Percentiles rank a stretch among this genome's conserved stretches.
phyloP scores from a whole-genome alignment of 352 stramenopile species.

The Plasmopara viticola region DNA sequence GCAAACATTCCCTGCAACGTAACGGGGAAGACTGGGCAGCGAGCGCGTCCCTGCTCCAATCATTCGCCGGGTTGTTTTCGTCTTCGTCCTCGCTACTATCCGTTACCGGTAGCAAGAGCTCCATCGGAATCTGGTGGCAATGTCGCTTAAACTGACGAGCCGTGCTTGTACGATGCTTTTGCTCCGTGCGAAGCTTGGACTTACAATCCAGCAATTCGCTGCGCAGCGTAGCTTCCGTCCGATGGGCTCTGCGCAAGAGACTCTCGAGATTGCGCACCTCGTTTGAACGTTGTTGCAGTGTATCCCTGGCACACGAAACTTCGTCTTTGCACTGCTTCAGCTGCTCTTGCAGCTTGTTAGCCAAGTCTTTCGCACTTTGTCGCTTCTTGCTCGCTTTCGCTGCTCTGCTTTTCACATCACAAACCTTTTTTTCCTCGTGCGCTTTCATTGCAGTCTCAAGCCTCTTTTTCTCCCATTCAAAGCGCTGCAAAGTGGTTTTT shows the following conservation, averaged over 20 bases:
- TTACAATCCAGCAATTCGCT: conserved; percentile 22
- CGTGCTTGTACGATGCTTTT: conserved; percentile 17
- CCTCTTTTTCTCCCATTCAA: conserved; percentile 28
- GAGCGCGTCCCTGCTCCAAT: conserved; percentile 3
- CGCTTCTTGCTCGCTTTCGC: conserved; percentile 25
- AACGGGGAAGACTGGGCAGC: neutral
- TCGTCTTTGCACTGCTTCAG: conserved; percentile 26
- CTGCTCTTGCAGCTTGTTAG: conserved; percentile 9
- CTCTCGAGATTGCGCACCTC: conserved; percentile 18
- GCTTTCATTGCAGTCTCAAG: conserved; percentile 17
- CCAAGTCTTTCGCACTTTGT: conserved; percentile 12
- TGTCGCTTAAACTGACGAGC: conserved; percentile 2
- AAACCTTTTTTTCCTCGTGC: conserved; percentile 20
- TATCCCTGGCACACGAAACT: conserved; percentile 4
- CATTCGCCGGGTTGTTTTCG: conserved; percentile 8
- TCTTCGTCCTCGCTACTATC: conserved; percentile 20
- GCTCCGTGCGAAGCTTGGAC: conserved; percentile 11
- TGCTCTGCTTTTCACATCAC: conserved; percentile 19
- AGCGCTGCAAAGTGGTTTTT: conserved; percentile 19
- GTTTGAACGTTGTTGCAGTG: conserved; percentile 4
- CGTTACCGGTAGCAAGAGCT: conserved; percentile 16
- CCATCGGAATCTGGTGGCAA: conserved; percentile 12
- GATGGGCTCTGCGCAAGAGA: conserved; percentile 24
- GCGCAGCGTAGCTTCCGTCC: conserved; percentile 25
- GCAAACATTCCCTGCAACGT: conserved; percentile 18